These are phyloP conservation scores for Fraxinus dipetala DNA, from an alignment of 305 asterid genomes.

Conservation along the genomic window DNA sequence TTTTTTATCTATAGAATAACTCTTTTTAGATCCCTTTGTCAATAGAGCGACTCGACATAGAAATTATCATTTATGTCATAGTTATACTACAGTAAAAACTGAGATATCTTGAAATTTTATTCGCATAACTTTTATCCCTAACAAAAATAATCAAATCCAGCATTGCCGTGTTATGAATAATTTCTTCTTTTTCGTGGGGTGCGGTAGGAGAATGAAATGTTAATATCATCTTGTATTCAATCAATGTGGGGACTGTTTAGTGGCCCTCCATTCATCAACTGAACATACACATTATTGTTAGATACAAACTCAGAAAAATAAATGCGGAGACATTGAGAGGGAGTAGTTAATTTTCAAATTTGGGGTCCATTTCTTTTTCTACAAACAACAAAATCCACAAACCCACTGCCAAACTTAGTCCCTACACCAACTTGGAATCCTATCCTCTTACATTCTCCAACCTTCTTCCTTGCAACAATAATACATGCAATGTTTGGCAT, in stretches of 20 bases:
- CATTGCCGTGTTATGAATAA: background rate
- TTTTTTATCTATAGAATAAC: background rate
- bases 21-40: background rate
- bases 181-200: background rate
- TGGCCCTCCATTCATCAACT: constrained; percentile 18
- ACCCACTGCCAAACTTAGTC: constrained; percentile 31
- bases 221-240: background rate
- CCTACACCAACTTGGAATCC: constrained; percentile 16
- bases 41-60: background rate
- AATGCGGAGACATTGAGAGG: background rate
- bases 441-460: constrained; percentile 15
- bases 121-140: background rate
- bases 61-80: background rate
- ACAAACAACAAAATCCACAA: constrained; percentile 15
- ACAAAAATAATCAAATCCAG: background rate
- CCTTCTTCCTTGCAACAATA: constrained; percentile 11
- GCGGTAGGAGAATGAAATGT: background rate
- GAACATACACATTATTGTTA: constrained; percentile 14
- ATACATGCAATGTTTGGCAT: constrained; percentile 5
- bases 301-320: background rate
- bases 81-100: background rate
- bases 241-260: constrained; percentile 26
- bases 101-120: background rate
- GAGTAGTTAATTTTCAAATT: background rate
- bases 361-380: constrained; percentile 13